Evolutionary conservation across 345 rosid species (phyloP), one percentile per base, ranked within the genome.

Genomic region (Eutrema heterophyllum): DNA sequence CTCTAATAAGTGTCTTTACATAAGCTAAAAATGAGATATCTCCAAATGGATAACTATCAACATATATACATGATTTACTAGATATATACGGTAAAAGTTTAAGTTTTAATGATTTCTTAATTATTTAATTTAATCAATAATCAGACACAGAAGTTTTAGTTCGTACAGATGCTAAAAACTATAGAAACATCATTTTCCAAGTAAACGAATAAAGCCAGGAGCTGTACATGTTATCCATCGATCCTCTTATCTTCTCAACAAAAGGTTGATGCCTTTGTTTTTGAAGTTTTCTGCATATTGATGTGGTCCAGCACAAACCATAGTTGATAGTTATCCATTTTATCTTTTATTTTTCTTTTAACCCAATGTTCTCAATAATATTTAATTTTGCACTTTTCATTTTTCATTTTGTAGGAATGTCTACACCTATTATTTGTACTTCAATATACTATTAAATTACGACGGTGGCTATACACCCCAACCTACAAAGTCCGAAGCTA

Each of bases 201-300:
- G 61, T 60, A 67, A 29, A 67, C 45, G 62, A 30, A 67, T 74
- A 74, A 58, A 39, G 78, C 67, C 72, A 67, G 48, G 30, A 40
- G 18, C 9, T 16, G 67, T 74, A 74, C 39, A 74, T 58, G 78
- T 18, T 74, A 41, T 58, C 78, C 61, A 74, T 67, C 49, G 62
- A 39, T 24, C 30, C 61, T 74, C 78, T 74, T 74, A 74, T 74
- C 78, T 58, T 67, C 78, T 66, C 52, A 74, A 39, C 61, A 74
- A 74, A 73, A 74, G 62, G 54, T 74, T 58, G 73, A 74, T 74
- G 62, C 73, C 61, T 74, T 67, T 74, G 61, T 49, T 67, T 74
- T 58, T 74, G 62, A 58, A 13, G 10, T 74, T 50, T 67, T 74
- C 67, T 74, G 68, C 73, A 39, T 49, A 67, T 74, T 74, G 78